phyloP scores from a whole-genome alignment of 495 filamentous ascomycete genomes.

The Penicillium manginii region DNA sequence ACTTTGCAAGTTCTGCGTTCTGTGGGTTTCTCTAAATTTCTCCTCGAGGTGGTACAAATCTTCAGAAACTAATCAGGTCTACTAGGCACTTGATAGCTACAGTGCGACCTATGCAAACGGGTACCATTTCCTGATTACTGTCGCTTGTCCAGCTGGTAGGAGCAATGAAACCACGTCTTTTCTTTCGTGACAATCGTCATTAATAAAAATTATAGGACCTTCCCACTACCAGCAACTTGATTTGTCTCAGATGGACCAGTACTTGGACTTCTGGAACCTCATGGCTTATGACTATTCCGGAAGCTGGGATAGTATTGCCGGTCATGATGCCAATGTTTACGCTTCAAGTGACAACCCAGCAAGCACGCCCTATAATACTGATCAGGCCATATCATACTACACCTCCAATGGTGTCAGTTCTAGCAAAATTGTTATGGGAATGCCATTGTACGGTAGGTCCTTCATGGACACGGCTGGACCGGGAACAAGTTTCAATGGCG shows the following conservation, averaged over 20 bases:
- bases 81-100: conserved; percentile 64
- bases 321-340: conserved; percentile 79
- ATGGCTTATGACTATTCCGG: conserved; percentile 81
- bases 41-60: no score
- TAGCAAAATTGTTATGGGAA: conserved; percentile 76
- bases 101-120: conserved; percentile 46
- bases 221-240: conserved; percentile 64
- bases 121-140: conserved; percentile 67
- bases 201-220: conserved; percentile 46
- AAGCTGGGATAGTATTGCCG: conserved; percentile 68
- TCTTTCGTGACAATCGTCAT: neutral
- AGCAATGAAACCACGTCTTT: neutral
- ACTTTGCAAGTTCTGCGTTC: conserved; percentile 60
- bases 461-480: conserved; percentile 74
- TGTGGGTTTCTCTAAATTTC: conserved; percentile 19
- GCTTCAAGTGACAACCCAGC: conserved; percentile 50
- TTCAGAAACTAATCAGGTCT: neutral
- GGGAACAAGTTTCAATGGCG: conserved; percentile 66
- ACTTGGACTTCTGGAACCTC: conserved; percentile 71
- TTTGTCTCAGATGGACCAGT: conserved; percentile 64
- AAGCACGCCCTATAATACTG: conserved; percentile 71
- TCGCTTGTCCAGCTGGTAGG: conserved; percentile 61
- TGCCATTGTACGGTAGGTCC: conserved; percentile 84
- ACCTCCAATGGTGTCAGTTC: conserved; percentile 59
- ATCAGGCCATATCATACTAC: conserved; percentile 68